A percentile compares a stretch with the other conserved stretches of the same genome.
Evolutionary conservation across 805 yeast species (phyloP).

Genomic region (Dipodascus albidus): DNA sequence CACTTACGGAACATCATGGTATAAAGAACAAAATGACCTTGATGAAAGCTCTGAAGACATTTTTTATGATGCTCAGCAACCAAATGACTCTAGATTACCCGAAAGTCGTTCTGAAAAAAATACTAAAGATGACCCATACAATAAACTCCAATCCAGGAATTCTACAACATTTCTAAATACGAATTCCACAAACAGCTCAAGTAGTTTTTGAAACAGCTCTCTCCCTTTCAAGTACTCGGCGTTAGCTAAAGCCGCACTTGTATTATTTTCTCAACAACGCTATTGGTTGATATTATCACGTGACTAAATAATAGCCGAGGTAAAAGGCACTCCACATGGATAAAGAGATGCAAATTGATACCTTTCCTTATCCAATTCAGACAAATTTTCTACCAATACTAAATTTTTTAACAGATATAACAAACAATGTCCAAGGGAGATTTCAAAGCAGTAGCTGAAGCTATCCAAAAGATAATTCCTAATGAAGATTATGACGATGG

Average conservation of each 20-base stretch:
- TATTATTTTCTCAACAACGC: neutral
- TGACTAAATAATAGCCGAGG: neutral
- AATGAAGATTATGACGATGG: constrained; percentile 51
- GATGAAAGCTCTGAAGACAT: neutral
- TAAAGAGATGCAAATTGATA: neutral
- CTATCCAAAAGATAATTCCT: constrained; percentile 26
- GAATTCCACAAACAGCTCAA: too few species aligned
- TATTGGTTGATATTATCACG: neutral
- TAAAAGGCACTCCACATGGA: too few species aligned
- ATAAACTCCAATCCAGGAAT: too few species aligned
- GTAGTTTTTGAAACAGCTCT: too few species aligned
- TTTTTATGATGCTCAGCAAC: neutral
- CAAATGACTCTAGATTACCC: neutral
- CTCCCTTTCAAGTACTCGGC: too few species aligned
- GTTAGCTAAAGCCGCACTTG: neutral
- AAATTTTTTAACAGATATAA: neutral
- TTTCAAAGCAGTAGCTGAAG: constrained; percentile 30
- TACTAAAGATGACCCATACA: neutral
- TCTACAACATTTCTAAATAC: too few species aligned
- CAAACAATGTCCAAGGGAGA: constrained; percentile 11
- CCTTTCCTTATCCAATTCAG: neutral
- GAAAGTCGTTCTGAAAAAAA: neutral
- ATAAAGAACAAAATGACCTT: neutral
- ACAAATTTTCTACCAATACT: neutral
- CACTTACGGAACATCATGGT: neutral